A percentile compares a stretch with the other conserved stretches of the same genome.
These are phyloP conservation scores for Thermochaetoides dissita DNA, from an alignment of 2,329 filamentous ascomycete species.

Conservation along the genomic window DNA sequence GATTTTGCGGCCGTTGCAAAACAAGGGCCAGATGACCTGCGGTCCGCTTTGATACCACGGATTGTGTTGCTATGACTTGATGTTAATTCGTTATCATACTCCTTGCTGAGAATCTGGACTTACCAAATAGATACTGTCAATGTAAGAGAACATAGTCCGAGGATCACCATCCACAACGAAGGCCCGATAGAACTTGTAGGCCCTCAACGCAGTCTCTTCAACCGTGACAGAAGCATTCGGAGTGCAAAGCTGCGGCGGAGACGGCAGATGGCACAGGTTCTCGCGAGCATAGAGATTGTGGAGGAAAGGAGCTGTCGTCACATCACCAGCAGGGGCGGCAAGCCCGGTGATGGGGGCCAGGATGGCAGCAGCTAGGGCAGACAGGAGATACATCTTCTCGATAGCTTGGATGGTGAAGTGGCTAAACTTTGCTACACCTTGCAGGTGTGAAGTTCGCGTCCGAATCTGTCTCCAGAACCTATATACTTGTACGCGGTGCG, in stretches of 20 bases:
- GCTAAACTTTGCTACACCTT: background rate
- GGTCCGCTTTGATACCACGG: conserved; percentile 24
- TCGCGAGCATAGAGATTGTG: conserved; percentile 18
- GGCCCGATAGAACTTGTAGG: conserved; percentile 27
- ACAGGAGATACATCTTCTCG: background rate
- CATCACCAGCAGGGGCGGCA: background rate
- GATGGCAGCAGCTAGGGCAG: background rate
- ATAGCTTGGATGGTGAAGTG: background rate
- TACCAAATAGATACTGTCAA: conserved; percentile 24
- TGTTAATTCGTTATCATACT: background rate
- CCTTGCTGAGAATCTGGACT: conserved; percentile 2
- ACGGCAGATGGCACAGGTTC: conserved; percentile 23
- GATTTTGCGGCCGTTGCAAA: conserved; percentile 23
- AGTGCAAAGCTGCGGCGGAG: conserved; percentile 23
- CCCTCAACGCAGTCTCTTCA: conserved; percentile 24
- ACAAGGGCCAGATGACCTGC: conserved; percentile 24
- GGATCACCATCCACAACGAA: conserved; percentile 27
- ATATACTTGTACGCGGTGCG: too few species aligned
- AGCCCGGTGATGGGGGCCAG: background rate
- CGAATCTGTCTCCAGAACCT: background rate
- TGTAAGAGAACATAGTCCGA: conserved; percentile 26
- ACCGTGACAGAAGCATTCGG: conserved; percentile 22
- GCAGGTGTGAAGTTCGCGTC: background rate
- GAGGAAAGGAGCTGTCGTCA: background rate
- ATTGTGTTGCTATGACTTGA: conserved; percentile 22